Evolutionary conservation across 2,329 filamentous ascomycete genomes (phyloP).

Genomic region (Scedosporium boydii): DNA sequence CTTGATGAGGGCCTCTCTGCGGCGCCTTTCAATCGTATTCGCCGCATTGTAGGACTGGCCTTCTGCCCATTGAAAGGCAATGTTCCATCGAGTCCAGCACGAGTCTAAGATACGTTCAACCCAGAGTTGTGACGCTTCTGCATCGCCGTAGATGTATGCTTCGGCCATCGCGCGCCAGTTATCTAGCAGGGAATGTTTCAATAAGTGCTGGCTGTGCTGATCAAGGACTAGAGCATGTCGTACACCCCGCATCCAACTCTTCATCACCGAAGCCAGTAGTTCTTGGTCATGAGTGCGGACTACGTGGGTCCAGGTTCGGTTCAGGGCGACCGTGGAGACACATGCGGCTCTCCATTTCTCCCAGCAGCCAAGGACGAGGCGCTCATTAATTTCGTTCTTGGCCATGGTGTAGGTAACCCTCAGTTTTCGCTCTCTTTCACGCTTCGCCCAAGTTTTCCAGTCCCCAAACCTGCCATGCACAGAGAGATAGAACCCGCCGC

Average conservation of each 20-base stretch:
- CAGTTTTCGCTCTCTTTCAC: constrained; percentile 13
- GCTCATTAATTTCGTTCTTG: constrained; percentile 7
- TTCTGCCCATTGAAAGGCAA: constrained; percentile 9
- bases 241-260: neutral
- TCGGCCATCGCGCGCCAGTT: neutral
- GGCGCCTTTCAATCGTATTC: constrained; percentile 4
- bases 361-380: constrained; percentile 10
- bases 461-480: constrained; percentile 16
- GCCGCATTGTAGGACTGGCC: constrained; percentile 10
- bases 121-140: constrained; percentile 6
- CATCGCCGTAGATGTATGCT: neutral
- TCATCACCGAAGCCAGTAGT: neutral
- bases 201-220: neutral
- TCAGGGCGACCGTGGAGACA: neutral
- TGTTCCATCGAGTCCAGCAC: constrained; percentile 11
- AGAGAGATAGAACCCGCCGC: constrained; percentile 16
- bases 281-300: neutral
- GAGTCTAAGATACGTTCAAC: constrained; percentile 6
- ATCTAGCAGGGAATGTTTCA: neutral
- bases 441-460: constrained; percentile 18
- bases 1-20: constrained; percentile 6
- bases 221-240: neutral
- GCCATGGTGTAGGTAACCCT: constrained; percentile 9
- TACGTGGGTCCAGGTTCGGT: neutral
- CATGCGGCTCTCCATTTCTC: constrained; percentile 5